These are phyloP conservation scores for Gaillardinia entomophila DNA, from an alignment of 805 yeast genomes.

Conservation along the genomic window DNA sequence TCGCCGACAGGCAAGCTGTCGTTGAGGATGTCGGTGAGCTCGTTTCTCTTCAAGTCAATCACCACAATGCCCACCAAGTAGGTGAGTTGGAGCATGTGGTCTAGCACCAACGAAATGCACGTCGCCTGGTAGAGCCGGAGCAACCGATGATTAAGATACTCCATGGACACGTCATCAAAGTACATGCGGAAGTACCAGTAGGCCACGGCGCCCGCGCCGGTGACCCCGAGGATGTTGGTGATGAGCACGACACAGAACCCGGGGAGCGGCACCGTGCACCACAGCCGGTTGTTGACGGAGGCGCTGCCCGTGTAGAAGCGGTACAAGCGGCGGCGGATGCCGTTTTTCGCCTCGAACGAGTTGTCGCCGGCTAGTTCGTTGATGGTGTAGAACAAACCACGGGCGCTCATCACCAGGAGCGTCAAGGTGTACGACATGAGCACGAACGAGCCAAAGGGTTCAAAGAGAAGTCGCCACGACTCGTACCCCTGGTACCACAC, in stretches of 20 bases:
- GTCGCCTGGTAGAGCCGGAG: constrained; percentile 16
- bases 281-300: constrained; percentile 6
- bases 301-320: constrained; percentile 23
- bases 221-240: constrained; percentile 12
- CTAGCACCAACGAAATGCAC: constrained; percentile 45
- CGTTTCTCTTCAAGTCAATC: constrained; percentile 61
- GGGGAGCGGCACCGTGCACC: no score
- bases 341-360: constrained; percentile 10
- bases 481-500: constrained; percentile 8
- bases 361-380: constrained; percentile 21
- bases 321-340: constrained; percentile 20
- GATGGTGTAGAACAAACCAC: constrained; percentile 22
- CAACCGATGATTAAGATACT: constrained; percentile 13
- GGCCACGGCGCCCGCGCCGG: constrained; percentile 3
- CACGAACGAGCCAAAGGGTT: constrained; percentile 20
- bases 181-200: not conserved
- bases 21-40: constrained; percentile 45
- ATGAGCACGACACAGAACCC: constrained; percentile 4
- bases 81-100: constrained; percentile 57
- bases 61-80: constrained; percentile 61
- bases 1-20: not conserved
- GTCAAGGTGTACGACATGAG: constrained; percentile 15
- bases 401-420: constrained; percentile 23
- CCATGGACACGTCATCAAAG: not conserved
- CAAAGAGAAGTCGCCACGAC: constrained; percentile 22